Percentiles rank a stretch among this genome's conserved stretches.
These are phyloP conservation scores for Casaregolazyma lundiana DNA, from an alignment of 1,139 yeast genomes.

Conservation along the genomic window DNA sequence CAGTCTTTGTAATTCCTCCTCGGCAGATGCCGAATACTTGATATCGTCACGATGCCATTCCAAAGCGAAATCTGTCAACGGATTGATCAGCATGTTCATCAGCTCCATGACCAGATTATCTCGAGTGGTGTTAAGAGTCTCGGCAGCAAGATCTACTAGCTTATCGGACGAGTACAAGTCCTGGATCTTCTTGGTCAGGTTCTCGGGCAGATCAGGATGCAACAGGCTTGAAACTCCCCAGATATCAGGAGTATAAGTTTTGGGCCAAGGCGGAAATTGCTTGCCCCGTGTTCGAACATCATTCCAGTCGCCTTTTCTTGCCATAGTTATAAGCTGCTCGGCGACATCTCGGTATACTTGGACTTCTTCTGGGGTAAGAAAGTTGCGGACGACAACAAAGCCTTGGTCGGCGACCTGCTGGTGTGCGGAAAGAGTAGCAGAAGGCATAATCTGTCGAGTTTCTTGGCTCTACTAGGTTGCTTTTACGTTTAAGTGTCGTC, in stretches of 20 bases:
- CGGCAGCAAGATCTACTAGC: conserved; percentile 41
- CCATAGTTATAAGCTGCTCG: conserved; percentile 41
- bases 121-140: conserved; percentile 42
- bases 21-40: conserved; percentile 46
- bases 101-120: conserved; percentile 47
- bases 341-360: conserved; percentile 39
- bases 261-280: conserved; percentile 60
- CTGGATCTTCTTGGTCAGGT: conserved; percentile 37
- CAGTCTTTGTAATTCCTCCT: conserved; percentile 43
- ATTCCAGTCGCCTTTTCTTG: conserved; percentile 51
- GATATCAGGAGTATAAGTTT: conserved; percentile 50
- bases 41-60: conserved; percentile 58
- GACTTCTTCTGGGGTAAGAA: conserved; percentile 43
- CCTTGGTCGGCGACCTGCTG: conserved; percentile 44
- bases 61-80: conserved; percentile 51
- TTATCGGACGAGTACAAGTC: conserved; percentile 43
- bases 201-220: conserved; percentile 46
- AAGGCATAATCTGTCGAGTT: conserved; percentile 2
- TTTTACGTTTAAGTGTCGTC: no score
- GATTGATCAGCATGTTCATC: conserved; percentile 54
- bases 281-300: conserved; percentile 51
- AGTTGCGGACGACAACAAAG: conserved; percentile 42
- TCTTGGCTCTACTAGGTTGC: no score
- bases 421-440: conserved; percentile 22
- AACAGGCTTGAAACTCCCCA: conserved; percentile 54